Evolutionary conservation across 257 asterid species (phyloP).

Genomic region (Nyctanthes arbortristis): DNA sequence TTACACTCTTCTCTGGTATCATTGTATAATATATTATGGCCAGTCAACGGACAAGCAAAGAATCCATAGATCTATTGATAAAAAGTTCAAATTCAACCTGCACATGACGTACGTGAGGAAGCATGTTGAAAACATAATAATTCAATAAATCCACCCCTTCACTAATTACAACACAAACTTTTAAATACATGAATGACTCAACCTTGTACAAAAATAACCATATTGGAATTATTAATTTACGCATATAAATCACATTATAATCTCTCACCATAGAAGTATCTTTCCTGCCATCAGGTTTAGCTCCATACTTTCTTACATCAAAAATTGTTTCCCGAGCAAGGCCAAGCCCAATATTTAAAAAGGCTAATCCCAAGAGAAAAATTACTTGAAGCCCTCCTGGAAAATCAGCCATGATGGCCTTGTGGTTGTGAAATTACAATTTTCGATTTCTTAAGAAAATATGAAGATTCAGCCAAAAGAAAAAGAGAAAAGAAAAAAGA

Average conservation of each 20-base stretch:
- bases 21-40: not conserved
- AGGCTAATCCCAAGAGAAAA: conserved; percentile 24
- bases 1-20: too few species aligned
- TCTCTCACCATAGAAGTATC: conserved; percentile 43
- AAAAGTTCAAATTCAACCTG: not conserved
- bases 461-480: too few species aligned
- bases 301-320: conserved; percentile 61
- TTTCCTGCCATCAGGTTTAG: conserved; percentile 41
- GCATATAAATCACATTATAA: not conserved
- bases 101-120: not conserved
- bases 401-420: conserved; percentile 21
- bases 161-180: too few species aligned
- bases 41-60: not conserved
- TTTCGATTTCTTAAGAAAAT: not conserved
- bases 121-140: not conserved
- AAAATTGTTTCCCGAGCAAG: conserved; percentile 45
- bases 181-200: too few species aligned
- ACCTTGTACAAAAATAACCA: too few species aligned
- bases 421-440: conserved; percentile 9
- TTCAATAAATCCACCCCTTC: not conserved
- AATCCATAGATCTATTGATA: too few species aligned
- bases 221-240: too few species aligned
- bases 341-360: conserved; percentile 31
- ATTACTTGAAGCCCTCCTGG: conserved; percentile 8
- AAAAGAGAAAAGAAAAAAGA: not conserved